Conservation (phyloP, 2,329 filamentous ascomycete species). For the Tolypocladium paradoxum region DNA sequence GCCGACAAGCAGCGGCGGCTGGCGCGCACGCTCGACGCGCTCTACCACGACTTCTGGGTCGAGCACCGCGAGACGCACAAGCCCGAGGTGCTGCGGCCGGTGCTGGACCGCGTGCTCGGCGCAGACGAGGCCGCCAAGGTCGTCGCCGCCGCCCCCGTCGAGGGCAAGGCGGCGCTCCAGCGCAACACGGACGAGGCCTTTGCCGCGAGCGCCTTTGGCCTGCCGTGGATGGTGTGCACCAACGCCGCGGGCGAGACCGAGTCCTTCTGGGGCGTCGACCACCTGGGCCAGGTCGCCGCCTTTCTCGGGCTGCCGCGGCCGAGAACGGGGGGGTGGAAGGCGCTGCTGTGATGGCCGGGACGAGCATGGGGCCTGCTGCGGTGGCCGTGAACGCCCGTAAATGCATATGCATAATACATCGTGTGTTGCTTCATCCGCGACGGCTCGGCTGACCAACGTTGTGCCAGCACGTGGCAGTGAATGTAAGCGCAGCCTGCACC, state of each 20-base stretch:
- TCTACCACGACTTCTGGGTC: constrained; percentile 23
- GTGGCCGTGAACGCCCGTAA: no score
- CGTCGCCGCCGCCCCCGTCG: constrained; percentile 12
- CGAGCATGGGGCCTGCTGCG: background rate
- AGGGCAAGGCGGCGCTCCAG: constrained; percentile 18
- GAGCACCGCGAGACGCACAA: constrained; percentile 15
- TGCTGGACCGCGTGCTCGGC: constrained; percentile 16
- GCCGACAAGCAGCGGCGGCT: no score
- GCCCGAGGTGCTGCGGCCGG: constrained; percentile 14
- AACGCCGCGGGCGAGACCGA: constrained; percentile 18
- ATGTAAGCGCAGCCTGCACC: no score
- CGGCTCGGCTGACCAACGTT: background rate
- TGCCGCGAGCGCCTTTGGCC: constrained; percentile 23
- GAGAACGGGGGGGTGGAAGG: constrained; percentile 17
- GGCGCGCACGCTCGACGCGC: constrained; percentile 17
- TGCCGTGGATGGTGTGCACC: constrained; percentile 28
- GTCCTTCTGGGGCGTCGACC: constrained; percentile 29
- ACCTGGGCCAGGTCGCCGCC: constrained; percentile 22
- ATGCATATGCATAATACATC: no score
- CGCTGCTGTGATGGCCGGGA: constrained; percentile 14
- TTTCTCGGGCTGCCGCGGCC: constrained; percentile 22
- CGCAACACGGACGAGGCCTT: constrained; percentile 25
- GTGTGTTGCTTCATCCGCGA: background rate
- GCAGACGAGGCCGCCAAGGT: constrained; percentile 15
- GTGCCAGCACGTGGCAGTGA: background rate